Base-by-base conservation (phyloP, 805 yeast species). In the Candida peoriensis region DNA sequence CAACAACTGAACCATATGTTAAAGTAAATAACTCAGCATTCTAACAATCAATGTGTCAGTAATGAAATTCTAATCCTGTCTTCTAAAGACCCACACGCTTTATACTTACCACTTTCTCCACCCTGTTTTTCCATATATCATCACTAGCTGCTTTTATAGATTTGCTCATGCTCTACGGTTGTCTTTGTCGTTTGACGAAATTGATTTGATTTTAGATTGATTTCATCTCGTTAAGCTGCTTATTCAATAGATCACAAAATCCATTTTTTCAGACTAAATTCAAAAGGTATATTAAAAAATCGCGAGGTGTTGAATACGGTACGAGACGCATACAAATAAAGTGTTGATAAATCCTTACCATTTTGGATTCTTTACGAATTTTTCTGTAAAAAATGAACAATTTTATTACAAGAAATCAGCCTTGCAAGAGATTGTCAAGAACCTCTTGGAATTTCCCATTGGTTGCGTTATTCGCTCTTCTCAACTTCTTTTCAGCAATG, bases 1-100 rank as follows among this genome's bases (percentile, higher is more conserved):
- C 76, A 31, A 93, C 97, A 31, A 93, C 76, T 3, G 96, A 80
- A 8, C 98, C 98, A 51, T 93, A 93, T 1, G 96, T 90, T 39
- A 93, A 64, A n/a, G 96, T 86, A 61, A 93, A 86, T 34, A 93
- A 69, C 60, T 93, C 98, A 2, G 95, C 81, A 56, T 89, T 93
- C 81, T 78, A 36, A 6, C n/a, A n/a, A n/a, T 24, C 32, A 17
- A 20, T 25, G 26, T 27, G 24, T 25, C 15, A 11, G 6, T 16
- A n/a, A 3, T 6, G 14, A 13, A 20, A 8, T n/a, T 16, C 24
- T 12, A 8, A 13, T 18, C 17, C 20, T 17, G 9, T 4, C 17
- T 2, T 15, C 4, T 14, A 12, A 15, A n/a, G n/a, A 7, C 16
- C n/a, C n/a, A n/a, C n/a, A n/a, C n/a, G n/a, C n/a, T n/a, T n/a